Base-by-base conservation (phyloP, 2,329 filamentous ascomycete species). In the Aspergillus hiratsukae region DNA sequence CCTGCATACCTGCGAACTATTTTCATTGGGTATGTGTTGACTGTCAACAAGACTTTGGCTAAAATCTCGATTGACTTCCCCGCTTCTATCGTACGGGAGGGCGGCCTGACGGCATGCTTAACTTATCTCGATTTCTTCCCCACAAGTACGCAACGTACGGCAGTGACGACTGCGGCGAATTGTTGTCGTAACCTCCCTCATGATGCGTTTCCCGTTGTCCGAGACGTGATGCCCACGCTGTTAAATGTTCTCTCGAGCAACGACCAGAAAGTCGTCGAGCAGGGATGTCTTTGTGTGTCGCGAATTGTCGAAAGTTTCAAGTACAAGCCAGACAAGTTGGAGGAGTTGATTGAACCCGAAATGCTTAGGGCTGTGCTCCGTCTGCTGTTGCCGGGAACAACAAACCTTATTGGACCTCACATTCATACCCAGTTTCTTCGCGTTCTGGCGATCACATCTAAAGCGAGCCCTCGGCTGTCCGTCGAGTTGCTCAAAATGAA, bases 61-160 rank as follows among this genome's bases (percentile, higher is more conserved):
- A 99, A 97, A 76, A 97, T 99, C 51, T 99, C 94, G 0, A 86
- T 93, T 55, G 94, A 99, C 70, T 99, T 96, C 69, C 94, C 94
- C 1, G 87, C 89, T 3, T 91, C 90, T 55, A 99, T 99, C 65
- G 94, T 99, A 48, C 89, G 92, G 52, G 94, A 97, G 76, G 95
- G 94, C 50, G 94, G 94, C 10, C 80, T 99, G 60, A 96, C 90
- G 1, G 94, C 94, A n/a, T 99, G 94, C 69, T 78, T 99, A 62
- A 95, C 90, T 0, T 97, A 94, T 70, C 83, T 99, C 56, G 94
- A 99, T 71, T 99, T 99, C 76, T 99, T 99, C 68, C 89, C 93
- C 17, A 99, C 94, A 0, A 94, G 93, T 73, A 97, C 94, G 2
- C 94, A 99, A 75, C 86, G 94, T 62, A 97, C 93, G 14, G 94